These are phyloP conservation scores for Fusarium goolgardi DNA, from an alignment of 2,329 filamentous ascomycete species.

Conservation along the genomic window DNA sequence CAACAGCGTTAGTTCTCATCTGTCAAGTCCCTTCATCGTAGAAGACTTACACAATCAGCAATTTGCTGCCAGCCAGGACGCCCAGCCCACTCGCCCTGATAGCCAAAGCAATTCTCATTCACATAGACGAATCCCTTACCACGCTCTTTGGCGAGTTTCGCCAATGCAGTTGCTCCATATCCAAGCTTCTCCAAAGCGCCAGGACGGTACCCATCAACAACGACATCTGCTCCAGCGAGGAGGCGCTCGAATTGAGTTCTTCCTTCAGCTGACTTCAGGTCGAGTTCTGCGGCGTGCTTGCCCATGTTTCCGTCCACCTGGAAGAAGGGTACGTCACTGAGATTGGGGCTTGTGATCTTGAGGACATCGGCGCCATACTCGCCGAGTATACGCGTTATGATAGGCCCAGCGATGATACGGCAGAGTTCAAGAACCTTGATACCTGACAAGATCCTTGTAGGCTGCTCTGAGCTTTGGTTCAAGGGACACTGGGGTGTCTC, in stretches of 20 bases:
- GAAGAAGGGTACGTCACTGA: slow-evolving; percentile 79
- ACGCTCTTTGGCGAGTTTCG: slow-evolving; percentile 63
- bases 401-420: slow-evolving; percentile 80
- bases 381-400: slow-evolving; percentile 76
- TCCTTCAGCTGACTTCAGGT: slow-evolving; percentile 68
- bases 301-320: slow-evolving; percentile 79
- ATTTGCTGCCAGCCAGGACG: slow-evolving; percentile 79
- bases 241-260: slow-evolving; percentile 68
- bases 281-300: slow-evolving; percentile 73
- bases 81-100: slow-evolving; percentile 67
- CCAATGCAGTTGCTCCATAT: slow-evolving; percentile 68
- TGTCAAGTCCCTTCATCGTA: accelerated
- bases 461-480: slow-evolving; percentile 27
- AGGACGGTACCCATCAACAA: slow-evolving; percentile 76
- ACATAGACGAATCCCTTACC: slow-evolving; percentile 75
- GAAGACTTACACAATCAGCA: slow-evolving; percentile 66
- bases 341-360: slow-evolving; percentile 73
- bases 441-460: slow-evolving; percentile 61
- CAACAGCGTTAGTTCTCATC: not conserved
- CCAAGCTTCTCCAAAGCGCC: slow-evolving; percentile 72
- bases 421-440: slow-evolving; percentile 80
- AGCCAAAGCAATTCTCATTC: slow-evolving; percentile 78
- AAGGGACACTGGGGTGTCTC: slow-evolving; percentile 61
- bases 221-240: slow-evolving; percentile 70
- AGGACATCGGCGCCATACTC: slow-evolving; percentile 81